Evolutionary conservation across 148 eudicot species (phyloP).

Genomic region (Vaccinium corymbosum): DNA sequence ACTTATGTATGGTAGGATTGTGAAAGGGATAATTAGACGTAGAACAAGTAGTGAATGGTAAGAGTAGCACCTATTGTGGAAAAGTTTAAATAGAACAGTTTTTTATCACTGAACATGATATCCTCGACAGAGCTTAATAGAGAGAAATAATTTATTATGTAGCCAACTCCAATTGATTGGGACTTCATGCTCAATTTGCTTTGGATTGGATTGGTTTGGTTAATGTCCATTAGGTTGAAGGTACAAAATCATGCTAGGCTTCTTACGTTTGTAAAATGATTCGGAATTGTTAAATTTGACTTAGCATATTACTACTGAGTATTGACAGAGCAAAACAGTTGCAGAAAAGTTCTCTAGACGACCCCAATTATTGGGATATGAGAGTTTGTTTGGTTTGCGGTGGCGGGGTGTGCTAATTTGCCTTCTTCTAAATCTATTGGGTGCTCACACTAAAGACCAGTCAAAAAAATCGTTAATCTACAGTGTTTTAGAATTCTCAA

Average conservation of each 20-base stretch:
- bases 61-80: background rate
- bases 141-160: background rate
- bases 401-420: background rate
- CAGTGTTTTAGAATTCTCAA: background rate
- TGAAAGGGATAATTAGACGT: background rate
- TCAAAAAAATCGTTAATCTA: background rate
- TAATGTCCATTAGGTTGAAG: background rate
- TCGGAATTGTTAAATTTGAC: background rate
- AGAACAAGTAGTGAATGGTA: background rate
- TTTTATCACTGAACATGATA: no score
- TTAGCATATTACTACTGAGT: background rate
- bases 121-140: no score
- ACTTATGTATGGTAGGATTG: background rate
- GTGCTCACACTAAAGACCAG: background rate
- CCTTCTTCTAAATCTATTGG: background rate
- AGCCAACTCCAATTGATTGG: background rate
- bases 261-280: background rate
- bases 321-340: background rate
- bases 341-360: background rate
- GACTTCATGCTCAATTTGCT: background rate
- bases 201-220: background rate
- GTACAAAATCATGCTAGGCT: background rate
- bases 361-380: background rate
- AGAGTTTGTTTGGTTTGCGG: background rate
- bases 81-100: no score